Conservation (phyloP, 1,284 basidiomycete species). For the Ceratorhiza oryzae-sativae region DNA sequence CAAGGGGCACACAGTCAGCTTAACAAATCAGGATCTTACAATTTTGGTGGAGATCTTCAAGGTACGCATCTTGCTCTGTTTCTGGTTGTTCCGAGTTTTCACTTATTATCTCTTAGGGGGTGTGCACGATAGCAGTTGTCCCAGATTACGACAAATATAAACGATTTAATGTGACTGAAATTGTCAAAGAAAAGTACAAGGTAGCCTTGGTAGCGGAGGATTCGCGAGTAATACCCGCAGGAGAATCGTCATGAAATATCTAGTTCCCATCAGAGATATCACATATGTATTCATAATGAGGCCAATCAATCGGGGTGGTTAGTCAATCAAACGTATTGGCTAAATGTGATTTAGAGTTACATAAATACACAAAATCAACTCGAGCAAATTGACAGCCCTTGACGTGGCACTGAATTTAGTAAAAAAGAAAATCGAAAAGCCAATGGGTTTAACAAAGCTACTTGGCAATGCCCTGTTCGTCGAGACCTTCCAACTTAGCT, state of each 20-base stretch:
- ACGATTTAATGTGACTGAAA: constrained; percentile 78
- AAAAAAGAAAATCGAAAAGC: not conserved
- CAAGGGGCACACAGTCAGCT: constrained; percentile 64
- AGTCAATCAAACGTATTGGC: not conserved
- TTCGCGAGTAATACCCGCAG: not conserved
- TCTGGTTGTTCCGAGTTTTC: not conserved
- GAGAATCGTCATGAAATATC: not conserved
- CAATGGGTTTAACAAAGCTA: not conserved
- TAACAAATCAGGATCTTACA: constrained; percentile 71
- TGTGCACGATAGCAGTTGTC: constrained; percentile 75
- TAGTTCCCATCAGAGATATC: too few relatives aligned
- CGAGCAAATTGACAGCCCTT: too few relatives aligned
- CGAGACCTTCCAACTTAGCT: constrained; percentile 59
- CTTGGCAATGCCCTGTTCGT: constrained; percentile 41
- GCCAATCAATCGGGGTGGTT: not conserved
- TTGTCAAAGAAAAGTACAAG: constrained; percentile 54
- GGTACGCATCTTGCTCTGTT: constrained; percentile 52
- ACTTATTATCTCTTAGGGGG: constrained; percentile 56
- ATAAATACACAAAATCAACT: not conserved
- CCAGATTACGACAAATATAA: constrained; percentile 70
- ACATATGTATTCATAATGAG: not conserved
- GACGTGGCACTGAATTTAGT: too few relatives aligned
- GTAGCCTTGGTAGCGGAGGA: not conserved
- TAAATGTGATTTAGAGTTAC: not conserved
- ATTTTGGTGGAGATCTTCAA: constrained; percentile 83